Conservation (phyloP, 176 grass and related monocot species). For the Tillandsia leiboldiana region DNA sequence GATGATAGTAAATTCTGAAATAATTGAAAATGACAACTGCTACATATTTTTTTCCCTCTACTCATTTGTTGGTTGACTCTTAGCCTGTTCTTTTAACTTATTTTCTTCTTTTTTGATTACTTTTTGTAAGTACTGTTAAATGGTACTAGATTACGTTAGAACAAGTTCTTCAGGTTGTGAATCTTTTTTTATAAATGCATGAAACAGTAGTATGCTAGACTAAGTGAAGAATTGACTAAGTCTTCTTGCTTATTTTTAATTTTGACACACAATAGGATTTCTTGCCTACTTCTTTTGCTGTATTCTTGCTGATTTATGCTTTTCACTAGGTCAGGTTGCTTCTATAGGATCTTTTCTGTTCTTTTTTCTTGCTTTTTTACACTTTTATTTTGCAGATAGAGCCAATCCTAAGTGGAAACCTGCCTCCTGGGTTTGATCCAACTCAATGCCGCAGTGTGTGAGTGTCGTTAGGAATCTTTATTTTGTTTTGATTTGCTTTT, state of each 20-base stretch:
- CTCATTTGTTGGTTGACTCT: not conserved
- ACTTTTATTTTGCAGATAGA: slow-evolving; percentile 70
- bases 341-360: slow-evolving; percentile 27
- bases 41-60: too few relatives aligned
- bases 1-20: too few relatives aligned
- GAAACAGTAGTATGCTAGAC: not conserved
- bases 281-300: not conserved
- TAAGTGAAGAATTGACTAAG: not conserved
- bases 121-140: not conserved
- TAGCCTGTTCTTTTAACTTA: not conserved
- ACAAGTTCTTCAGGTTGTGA: too few relatives aligned
- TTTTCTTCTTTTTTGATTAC: not conserved
- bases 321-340: slow-evolving; percentile 7
- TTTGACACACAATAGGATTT: not conserved
- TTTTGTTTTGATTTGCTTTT: slow-evolving; percentile 26
- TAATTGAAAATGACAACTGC: too few relatives aligned
- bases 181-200: not conserved
- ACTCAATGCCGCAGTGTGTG: slow-evolving; percentile 96
- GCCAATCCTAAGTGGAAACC: slow-evolving; percentile 86
- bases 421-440: slow-evolving; percentile 98
- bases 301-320: not conserved
- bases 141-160: not conserved
- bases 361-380: slow-evolving; percentile 46
- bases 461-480: slow-evolving; percentile 39
- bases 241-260: not conserved